Base-by-base conservation (phyloP, 164 flowering plant species). In the Akebia trifoliata region DNA sequence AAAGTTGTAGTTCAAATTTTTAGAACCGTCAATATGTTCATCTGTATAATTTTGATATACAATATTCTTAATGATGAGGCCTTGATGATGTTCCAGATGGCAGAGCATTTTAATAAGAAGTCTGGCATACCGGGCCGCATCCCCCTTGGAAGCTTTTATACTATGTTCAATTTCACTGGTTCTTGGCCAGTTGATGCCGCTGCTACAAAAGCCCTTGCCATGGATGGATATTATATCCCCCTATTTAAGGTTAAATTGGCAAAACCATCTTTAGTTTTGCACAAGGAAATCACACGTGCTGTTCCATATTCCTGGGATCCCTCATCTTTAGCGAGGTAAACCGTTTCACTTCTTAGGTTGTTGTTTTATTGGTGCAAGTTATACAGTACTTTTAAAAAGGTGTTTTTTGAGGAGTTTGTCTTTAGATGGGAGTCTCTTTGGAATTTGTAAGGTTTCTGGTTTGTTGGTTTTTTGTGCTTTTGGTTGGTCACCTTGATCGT, bases 161-260 rank as follows among this genome's bases (percentile, higher is more conserved):
- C 96, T 50, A 87, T 87, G 97, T 93, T 93, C 78, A 93, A 90
- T 72, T 87, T 87, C 69, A 87, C 92, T 63, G 97, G 99, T 21
- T 83, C 82, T 56, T 77, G 84, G 87, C 86, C 81, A 72, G 70
- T 76, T 14, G 98, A 93, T 77, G 89, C 88, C 20, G 83, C 95
- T 25, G 69, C 82, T 32, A 87, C 96, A 44, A 93, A 90, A 76
- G 76, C 97, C 51, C 92, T 93, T 63, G 96, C 92, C 25, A 79
- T 93, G 89, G 80, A 84, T 69, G 99, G 97, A 63, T 72, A 70
- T 69, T 59, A 75, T 55, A 77, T 84, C 50, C 81, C 92, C 24
- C 46, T 87, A 10, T 83, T 40, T 65, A 69, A 39, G 43, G 92
- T 93, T 48, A 37, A 78, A 39, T 54, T 93, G 65, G 69, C 73